Evolutionary conservation across 768 basidiomycete species (phyloP).

Genomic region (Tulasnella sp.): DNA sequence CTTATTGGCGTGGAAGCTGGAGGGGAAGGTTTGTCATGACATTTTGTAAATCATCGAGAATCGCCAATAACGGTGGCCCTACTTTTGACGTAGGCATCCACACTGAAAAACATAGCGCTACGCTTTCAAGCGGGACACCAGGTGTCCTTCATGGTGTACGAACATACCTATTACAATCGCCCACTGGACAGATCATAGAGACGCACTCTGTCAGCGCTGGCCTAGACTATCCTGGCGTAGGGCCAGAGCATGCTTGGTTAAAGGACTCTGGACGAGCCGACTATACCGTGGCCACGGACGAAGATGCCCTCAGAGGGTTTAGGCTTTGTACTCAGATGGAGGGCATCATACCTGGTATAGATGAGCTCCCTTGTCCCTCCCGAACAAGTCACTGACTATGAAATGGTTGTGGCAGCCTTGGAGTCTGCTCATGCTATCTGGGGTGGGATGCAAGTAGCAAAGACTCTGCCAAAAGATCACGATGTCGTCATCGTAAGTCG

Average conservation of each 20-base stretch:
- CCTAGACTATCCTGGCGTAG: conserved; percentile 93
- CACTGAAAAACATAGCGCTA: conserved; percentile 83
- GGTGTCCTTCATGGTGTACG: conserved; percentile 94
- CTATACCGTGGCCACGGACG: conserved; percentile 88
- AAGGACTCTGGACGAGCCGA: conserved; percentile 91
- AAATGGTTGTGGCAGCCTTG: conserved; percentile 42
- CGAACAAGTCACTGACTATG: neutral
- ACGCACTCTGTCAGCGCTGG: conserved; percentile 97
- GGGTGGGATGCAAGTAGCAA: conserved; percentile 78
- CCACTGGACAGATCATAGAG: conserved; percentile 86
- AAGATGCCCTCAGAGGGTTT: conserved; percentile 88
- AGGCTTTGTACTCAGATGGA: conserved; percentile 82
- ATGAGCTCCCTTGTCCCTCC: neutral
- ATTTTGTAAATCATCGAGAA: neutral
- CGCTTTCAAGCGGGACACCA: conserved; percentile 78
- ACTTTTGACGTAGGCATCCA: conserved; percentile 46
- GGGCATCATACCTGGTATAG: conserved; percentile 86
- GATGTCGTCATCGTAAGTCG: conserved; percentile 81
- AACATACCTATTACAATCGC: conserved; percentile 87
- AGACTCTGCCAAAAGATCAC: conserved; percentile 67
- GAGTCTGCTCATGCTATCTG: conserved; percentile 96
- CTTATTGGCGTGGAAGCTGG: conserved; percentile 95
- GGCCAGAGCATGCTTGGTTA: conserved; percentile 95
- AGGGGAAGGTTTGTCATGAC: conserved; percentile 61
- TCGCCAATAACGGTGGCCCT: neutral